phyloP scores from a whole-genome alignment of 345 rosid genomes.

The Turnera subulata region DNA sequence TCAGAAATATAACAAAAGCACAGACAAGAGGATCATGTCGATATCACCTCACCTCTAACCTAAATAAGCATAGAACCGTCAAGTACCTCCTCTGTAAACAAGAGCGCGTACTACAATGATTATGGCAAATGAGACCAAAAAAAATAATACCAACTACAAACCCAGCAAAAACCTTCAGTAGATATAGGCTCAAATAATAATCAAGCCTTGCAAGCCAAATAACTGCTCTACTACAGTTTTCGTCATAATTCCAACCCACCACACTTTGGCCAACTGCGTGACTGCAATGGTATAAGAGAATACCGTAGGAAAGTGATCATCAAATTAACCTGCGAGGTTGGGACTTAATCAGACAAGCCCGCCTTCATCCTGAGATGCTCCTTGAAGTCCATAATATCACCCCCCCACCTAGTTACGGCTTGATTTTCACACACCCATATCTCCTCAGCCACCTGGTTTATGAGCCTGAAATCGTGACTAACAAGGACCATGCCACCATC shows the following conservation, averaged over 20 bases:
- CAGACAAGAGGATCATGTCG: slow-evolving; percentile 2
- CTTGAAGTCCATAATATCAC: slow-evolving; percentile 86
- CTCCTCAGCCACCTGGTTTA: slow-evolving; percentile 84
- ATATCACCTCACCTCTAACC: neutral
- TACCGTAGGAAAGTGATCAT: too few species aligned
- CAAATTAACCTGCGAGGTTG: too few species aligned
- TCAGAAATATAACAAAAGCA: neutral
- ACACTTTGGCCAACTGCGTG: too few species aligned
- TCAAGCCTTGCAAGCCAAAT: neutral
- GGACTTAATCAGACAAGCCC: slow-evolving; percentile 33
- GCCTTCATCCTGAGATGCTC: slow-evolving; percentile 69
- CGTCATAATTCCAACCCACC: too few species aligned
- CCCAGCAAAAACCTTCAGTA: slow-evolving; percentile 1
- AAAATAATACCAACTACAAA: slow-evolving; percentile 2
- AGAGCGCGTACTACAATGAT: neutral
- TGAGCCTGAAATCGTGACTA: slow-evolving; percentile 88
- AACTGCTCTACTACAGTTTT: slow-evolving; percentile 11
- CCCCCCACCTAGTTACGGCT: slow-evolving; percentile 64
- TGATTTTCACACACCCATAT: slow-evolving; percentile 88
- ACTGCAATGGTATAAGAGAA: too few species aligned
- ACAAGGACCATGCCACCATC: slow-evolving; percentile 85
- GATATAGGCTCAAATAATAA: slow-evolving; percentile 19
- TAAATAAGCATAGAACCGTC: neutral
- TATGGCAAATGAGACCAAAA: neutral
- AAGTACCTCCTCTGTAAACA: neutral